Conservation (phyloP, 768 basidiomycete species). For the Agrocybe pediades region DNA sequence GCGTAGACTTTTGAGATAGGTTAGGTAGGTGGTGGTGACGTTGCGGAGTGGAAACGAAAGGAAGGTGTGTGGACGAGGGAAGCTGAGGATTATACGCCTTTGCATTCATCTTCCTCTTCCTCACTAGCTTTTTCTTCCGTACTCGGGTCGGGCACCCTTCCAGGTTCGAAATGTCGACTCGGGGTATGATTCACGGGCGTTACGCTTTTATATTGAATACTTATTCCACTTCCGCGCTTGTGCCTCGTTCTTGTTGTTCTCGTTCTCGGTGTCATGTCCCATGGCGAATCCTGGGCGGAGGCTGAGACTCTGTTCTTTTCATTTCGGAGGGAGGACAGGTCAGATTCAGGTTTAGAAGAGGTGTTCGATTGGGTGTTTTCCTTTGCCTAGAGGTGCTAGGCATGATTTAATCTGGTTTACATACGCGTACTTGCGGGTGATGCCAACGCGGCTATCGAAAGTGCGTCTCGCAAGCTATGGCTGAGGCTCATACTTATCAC, state of each 20-base stretch:
- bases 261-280: not conserved
- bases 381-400: too few relatives aligned
- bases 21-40: too few relatives aligned
- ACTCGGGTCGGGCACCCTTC: too few relatives aligned
- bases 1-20: not conserved
- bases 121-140: too few relatives aligned
- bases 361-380: too few relatives aligned
- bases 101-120: too few relatives aligned
- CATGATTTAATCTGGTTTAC: too few relatives aligned
- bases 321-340: slow-evolving; percentile 1
- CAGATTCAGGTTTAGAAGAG: too few relatives aligned
- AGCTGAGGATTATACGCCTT: not conserved
- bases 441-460: not conserved
- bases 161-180: not conserved
- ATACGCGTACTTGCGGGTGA: too few relatives aligned
- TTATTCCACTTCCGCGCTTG: slow-evolving; percentile 2
- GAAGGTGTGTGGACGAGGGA: too few relatives aligned
- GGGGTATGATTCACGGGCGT: not conserved
- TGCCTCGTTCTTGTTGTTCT: not conserved
- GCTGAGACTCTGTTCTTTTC: slow-evolving; percentile 5
- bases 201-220: not conserved
- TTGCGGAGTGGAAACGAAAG: too few relatives aligned
- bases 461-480: not conserved
- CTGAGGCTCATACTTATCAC: not conserved
- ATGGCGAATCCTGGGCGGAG: slow-evolving; percentile 8